A percentile compares a stretch with the other conserved stretches of the same genome.
These are phyloP conservation scores for Diplogelasinospora grovesii DNA, from an alignment of 495 filamentous ascomycete genomes.

Conservation along the genomic window DNA sequence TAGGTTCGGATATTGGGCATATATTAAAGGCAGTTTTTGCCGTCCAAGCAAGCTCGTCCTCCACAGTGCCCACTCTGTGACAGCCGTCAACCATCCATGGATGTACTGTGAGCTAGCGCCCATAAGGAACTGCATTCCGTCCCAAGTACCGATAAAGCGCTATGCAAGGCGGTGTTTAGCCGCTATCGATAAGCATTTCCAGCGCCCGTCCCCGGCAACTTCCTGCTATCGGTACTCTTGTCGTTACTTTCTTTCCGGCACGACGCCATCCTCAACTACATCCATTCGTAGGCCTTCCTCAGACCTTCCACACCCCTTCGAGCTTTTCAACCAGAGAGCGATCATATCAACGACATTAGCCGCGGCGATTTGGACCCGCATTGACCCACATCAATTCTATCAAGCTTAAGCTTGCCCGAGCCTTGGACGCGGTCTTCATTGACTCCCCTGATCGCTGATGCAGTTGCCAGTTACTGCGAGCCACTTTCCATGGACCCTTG, in stretches of 20 bases:
- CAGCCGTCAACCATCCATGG: too few species aligned
- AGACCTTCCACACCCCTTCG: neutral
- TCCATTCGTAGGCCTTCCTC: neutral
- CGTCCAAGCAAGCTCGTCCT: constrained; percentile 14
- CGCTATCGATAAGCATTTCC: constrained; percentile 8
- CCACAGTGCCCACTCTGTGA: too few species aligned
- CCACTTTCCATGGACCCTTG: too few species aligned
- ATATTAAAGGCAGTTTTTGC: constrained; percentile 17
- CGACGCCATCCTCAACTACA: constrained; percentile 7
- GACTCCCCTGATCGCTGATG: too few species aligned
- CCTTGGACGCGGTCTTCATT: too few species aligned
- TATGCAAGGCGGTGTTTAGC: constrained; percentile 8
- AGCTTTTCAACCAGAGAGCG: constrained; percentile 11
- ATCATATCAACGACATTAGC: constrained; percentile 22
- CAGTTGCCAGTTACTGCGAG: too few species aligned
- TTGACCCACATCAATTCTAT: neutral
- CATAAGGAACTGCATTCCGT: constrained; percentile 4
- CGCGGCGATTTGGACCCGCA: constrained; percentile 10
- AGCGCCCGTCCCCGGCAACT: neutral
- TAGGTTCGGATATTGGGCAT: constrained; percentile 7
- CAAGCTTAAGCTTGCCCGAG: neutral
- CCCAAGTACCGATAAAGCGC: constrained; percentile 11
- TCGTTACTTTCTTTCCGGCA: constrained; percentile 1
- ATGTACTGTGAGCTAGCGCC: constrained; percentile 5
- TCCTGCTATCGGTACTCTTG: constrained; percentile 9